These are phyloP conservation scores for Microstroma glucosiphilum DNA, from an alignment of 1,284 basidiomycete genomes.

Conservation along the genomic window DNA sequence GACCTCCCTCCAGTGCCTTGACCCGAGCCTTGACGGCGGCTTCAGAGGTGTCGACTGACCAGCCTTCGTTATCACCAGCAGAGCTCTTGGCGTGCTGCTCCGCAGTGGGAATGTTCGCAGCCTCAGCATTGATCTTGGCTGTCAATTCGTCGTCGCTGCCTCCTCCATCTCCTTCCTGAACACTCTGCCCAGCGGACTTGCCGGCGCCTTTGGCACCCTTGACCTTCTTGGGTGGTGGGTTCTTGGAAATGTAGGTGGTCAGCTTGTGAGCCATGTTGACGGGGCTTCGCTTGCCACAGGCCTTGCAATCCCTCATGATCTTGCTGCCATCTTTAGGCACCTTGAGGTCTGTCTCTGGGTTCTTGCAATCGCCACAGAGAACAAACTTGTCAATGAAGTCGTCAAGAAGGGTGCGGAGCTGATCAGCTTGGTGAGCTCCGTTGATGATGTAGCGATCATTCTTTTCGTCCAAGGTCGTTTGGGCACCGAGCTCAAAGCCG, in stretches of 20 bases:
- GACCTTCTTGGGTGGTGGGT: conserved; percentile 70
- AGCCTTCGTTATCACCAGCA: conserved; percentile 63
- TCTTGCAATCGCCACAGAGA: conserved; percentile 95
- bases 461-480: conserved; percentile 92
- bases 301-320: conserved; percentile 95
- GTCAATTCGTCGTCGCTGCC: conserved; percentile 54
- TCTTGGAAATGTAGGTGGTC: conserved; percentile 92
- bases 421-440: conserved; percentile 84
- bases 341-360: conserved; percentile 94
- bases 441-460: conserved; percentile 98
- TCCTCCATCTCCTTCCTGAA: conserved; percentile 51
- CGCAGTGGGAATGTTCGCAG: conserved; percentile 47
- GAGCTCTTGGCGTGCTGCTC: conserved; percentile 55
- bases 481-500: conserved; percentile 94
- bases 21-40: conserved; percentile 82
- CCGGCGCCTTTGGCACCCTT: conserved; percentile 49
- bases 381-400: conserved; percentile 93
- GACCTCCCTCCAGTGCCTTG: conserved; percentile 65
- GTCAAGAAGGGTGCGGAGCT: conserved; percentile 91
- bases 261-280: conserved; percentile 98
- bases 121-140: conserved; percentile 57
- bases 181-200: conserved; percentile 64
- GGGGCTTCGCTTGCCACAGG: conserved; percentile 83
- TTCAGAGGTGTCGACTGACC: conserved; percentile 85
- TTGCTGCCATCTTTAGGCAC: conserved; percentile 75